Base-by-base conservation (phyloP, 176 grass and related monocot genomes). In the Oryza meridionalis region DNA sequence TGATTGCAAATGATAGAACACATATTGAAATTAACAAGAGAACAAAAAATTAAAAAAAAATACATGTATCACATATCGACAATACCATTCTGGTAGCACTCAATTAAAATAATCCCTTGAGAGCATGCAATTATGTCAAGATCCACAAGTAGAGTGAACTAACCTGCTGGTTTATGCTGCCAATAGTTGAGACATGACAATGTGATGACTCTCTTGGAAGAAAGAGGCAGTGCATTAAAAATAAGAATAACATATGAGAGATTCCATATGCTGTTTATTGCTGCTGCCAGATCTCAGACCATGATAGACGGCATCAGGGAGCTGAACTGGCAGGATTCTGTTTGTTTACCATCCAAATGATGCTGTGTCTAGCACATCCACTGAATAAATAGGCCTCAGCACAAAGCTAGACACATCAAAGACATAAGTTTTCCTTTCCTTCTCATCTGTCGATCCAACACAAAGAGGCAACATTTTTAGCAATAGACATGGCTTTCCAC, bases 401-500 rank as follows among this genome's bases (percentile, higher is more conserved):
- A n/a, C 16, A 77, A 24, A 24, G 15, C 10, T 44, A 45, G 25
- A 67, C 81, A 6, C 46, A 77, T 69, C 82, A 77, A 77, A 77
- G 69, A 29, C 44, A 77, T 8, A 16, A 27, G 75, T 69, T 69
- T 69, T 24, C 42, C 31, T 84, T 24, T 38, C 61, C 50, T 72
- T 11, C 33, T 50, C 65, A 42, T 43, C 46, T 42, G 37, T 77
- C 35, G 29, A 5, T 35, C 44, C 73, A 31, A 68, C 19, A 69
- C 22, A 84, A 6, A 45, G 32, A 82, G 43, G 53, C 69, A 63
- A 63, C 24, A 11, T 16, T 69, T 44, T 24, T 47, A 40, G 66
- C 6, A 58, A 42, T 16, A 50, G 11, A 38, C 8, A 84, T 84
- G 81, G 71, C 81, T 38, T 66, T 32, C 70, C 81, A 84, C 70